phyloP scores from a whole-genome alignment of 345 rosid genomes.

The Cardamine occulta region DNA sequence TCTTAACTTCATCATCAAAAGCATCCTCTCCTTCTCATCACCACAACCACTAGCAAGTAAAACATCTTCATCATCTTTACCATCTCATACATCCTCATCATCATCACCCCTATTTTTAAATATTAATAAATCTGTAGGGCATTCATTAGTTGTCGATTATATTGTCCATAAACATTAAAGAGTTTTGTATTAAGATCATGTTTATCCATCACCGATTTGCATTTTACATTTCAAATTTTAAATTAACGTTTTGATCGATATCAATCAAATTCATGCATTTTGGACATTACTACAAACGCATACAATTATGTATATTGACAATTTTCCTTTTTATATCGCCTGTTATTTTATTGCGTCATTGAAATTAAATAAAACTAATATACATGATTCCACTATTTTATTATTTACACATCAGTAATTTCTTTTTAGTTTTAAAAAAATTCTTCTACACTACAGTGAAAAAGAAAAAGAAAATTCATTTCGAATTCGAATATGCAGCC shows the following conservation, averaged over 20 bases:
- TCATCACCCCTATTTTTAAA: conserved; percentile 5
- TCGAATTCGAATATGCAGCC: conserved; percentile 21
- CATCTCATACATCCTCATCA: conserved; percentile 36
- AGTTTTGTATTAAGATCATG: background rate
- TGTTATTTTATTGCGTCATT: background rate
- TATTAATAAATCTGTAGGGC: background rate
- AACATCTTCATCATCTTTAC: conserved; percentile 37
- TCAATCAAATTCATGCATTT: background rate
- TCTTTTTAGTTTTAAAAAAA: background rate
- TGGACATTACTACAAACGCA: background rate
- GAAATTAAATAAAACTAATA: background rate
- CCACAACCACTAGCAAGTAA: conserved; percentile 40
- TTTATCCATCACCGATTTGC: background rate
- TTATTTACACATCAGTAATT: background rate
- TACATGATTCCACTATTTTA: background rate
- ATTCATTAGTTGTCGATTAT: background rate
- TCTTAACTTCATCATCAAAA: conserved; percentile 37
- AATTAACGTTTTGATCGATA: background rate
- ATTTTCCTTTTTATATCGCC: background rate
- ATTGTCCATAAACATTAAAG: background rate
- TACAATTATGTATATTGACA: background rate
- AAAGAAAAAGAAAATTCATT: background rate
- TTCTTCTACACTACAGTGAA: background rate
- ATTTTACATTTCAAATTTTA: background rate
- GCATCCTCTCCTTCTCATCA: conserved; percentile 21